A percentile compares a stretch with the other conserved stretches of the same genome.
Evolutionary conservation across 2,329 filamentous ascomycete genomes (phyloP).

Genomic region (Ophiocordyceps sinensis): DNA sequence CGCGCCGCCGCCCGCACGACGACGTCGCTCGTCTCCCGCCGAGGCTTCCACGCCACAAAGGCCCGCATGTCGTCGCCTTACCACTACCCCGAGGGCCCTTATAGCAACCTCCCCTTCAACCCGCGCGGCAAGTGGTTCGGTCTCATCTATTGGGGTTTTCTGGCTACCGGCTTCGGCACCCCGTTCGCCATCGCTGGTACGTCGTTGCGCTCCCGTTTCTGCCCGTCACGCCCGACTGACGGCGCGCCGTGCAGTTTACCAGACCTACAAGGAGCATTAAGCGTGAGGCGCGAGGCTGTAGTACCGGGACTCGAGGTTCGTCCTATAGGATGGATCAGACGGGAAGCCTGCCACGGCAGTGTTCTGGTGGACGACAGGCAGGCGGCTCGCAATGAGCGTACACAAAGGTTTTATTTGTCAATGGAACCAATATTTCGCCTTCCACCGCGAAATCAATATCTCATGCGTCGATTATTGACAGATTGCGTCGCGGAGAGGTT

Average conservation of each 20-base stretch:
- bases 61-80: slow-evolving; percentile 77
- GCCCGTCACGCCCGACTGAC: slow-evolving; percentile 1
- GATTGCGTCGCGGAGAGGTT: no score
- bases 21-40: slow-evolving; percentile 62
- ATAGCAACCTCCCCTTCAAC: slow-evolving; percentile 95
- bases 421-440: neutral
- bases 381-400: slow-evolving; percentile 11
- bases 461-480: neutral
- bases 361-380: slow-evolving; percentile 18
- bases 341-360: slow-evolving; percentile 9
- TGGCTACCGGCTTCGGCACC: slow-evolving; percentile 37
- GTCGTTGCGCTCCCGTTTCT: slow-evolving; percentile 16
- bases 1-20: slow-evolving; percentile 52
- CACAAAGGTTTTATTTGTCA: slow-evolving; percentile 12
- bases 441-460: neutral
- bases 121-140: slow-evolving; percentile 77
- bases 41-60: slow-evolving; percentile 87
- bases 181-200: slow-evolving; percentile 50
- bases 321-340: neutral
- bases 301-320: slow-evolving; percentile 4
- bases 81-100: slow-evolving; percentile 96
- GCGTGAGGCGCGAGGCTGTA: slow-evolving; percentile 4
- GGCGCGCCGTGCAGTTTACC: slow-evolving; percentile 26
- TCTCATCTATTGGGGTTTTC: slow-evolving; percentile 67
- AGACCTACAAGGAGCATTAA: slow-evolving; percentile 26